Percentiles rank a stretch among this genome's conserved stretches.
These are phyloP conservation scores for Neurospora africana DNA, from an alignment of 495 filamentous ascomycete species.

Conservation along the genomic window DNA sequence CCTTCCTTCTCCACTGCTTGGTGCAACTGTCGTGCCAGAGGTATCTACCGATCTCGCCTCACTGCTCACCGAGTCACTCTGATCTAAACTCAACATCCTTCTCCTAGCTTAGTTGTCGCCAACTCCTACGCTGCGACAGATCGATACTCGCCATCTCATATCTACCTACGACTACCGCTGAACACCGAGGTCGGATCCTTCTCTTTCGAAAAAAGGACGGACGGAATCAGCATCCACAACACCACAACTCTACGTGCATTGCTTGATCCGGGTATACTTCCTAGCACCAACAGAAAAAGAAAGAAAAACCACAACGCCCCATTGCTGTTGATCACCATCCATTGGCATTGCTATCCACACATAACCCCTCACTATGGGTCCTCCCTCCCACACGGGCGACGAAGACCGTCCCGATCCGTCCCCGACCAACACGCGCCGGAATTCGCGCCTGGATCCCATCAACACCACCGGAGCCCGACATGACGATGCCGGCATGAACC, in stretches of 20 bases:
- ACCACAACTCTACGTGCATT: not conserved
- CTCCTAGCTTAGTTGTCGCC: not conserved
- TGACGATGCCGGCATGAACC: not conserved
- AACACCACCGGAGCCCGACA: constrained; percentile 2
- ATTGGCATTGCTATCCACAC: not conserved
- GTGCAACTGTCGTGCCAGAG: not conserved
- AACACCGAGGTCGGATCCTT: not conserved
- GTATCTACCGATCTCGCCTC: not conserved
- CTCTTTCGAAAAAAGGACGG: not conserved
- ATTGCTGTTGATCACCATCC: not conserved
- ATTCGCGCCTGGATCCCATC: constrained; percentile 16
- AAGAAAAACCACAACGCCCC: not conserved
- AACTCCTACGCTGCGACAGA: not conserved
- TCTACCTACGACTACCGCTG: not conserved
- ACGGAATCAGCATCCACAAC: not conserved
- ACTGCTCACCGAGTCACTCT: not conserved
- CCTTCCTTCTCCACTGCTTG: not conserved
- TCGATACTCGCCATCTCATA: not conserved
- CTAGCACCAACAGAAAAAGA: constrained; percentile 3
- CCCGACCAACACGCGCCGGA: constrained; percentile 33
- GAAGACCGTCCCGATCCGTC: constrained; percentile 25
- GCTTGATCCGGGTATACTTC: not conserved
- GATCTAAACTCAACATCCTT: not conserved
- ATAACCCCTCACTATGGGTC: constrained; percentile 26
- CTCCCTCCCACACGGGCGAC: constrained; percentile 19